Conservation (phyloP, 2,329 filamentous ascomycete species). For the Sphaerostilbella broomeana region DNA sequence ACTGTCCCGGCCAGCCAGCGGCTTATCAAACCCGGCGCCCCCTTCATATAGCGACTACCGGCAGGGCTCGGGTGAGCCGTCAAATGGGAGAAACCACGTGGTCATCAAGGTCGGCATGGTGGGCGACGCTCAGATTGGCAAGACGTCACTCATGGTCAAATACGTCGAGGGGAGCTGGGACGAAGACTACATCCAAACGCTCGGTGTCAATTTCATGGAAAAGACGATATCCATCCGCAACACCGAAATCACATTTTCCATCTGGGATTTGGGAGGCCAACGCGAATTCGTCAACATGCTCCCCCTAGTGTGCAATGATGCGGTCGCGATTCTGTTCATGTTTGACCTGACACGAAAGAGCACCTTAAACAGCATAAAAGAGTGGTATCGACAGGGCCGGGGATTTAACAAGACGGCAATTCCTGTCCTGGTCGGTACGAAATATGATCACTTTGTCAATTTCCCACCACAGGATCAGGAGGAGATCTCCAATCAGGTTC, state of each 20-base stretch:
- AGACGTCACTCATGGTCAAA: conserved; percentile 99
- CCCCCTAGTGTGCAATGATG: conserved; percentile 97
- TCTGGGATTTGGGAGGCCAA: conserved; percentile 97
- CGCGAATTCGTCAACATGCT: conserved; percentile 99
- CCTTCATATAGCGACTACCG: conserved; percentile 40
- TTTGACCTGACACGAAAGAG: conserved; percentile 97
- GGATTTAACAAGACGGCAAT: conserved; percentile 99
- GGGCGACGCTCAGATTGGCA: conserved; percentile 96
- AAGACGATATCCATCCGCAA: conserved; percentile 99
- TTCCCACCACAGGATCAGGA: conserved; percentile 96
- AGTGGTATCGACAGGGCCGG: conserved; percentile 96
- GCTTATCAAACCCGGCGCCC: conserved; percentile 40
- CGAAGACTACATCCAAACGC: conserved; percentile 97
- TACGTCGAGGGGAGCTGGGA: conserved; percentile 99
- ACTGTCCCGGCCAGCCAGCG: conserved; percentile 50
- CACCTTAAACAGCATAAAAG: conserved; percentile 98
- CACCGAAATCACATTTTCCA: conserved; percentile 98
- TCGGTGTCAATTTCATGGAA: conserved; percentile 99
- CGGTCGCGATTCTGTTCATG: conserved; percentile 98
- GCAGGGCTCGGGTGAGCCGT: conserved; percentile 31
- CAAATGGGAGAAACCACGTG: conserved; percentile 61
- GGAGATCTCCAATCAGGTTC: conserved; percentile 92
- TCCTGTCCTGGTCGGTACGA: conserved; percentile 91
- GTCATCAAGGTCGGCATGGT: conserved; percentile 99
- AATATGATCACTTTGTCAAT: conserved; percentile 99